Percentiles rank a stretch among this genome's conserved stretches.
Evolutionary conservation across 2,329 filamentous ascomycete genomes (phyloP).

Genomic region (Colletotrichum cereale): DNA sequence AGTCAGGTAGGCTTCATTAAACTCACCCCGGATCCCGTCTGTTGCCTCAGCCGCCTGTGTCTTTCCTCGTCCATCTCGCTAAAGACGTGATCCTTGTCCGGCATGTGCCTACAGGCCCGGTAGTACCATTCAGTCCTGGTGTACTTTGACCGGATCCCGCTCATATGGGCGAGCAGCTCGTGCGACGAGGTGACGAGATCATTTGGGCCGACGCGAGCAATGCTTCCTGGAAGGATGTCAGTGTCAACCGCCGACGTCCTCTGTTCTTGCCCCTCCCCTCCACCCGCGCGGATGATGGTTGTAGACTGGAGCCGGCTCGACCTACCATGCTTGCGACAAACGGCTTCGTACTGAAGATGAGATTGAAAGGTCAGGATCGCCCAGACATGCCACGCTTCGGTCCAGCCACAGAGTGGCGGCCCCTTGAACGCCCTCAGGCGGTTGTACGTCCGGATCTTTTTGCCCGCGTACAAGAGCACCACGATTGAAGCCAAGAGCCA

Average conservation of each 20-base stretch:
- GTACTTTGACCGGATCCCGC: conserved; percentile 51
- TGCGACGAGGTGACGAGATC: conserved; percentile 56
- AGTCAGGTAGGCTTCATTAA: neutral
- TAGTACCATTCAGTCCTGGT: conserved; percentile 51
- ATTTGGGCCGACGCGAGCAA: conserved; percentile 58
- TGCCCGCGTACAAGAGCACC: neutral
- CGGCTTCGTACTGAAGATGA: conserved; percentile 33
- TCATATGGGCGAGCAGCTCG: conserved; percentile 49
- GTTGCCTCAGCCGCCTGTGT: conserved; percentile 54
- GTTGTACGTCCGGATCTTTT: conserved; percentile 28
- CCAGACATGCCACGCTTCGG: conserved; percentile 24
- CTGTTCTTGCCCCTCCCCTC: too few species aligned
- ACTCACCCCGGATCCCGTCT: conserved; percentile 54
- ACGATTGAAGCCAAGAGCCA: conserved; percentile 17
- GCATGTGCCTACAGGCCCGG: conserved; percentile 51
- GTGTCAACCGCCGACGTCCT: neutral
- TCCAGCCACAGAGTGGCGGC: conserved; percentile 21
- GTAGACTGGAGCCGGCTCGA: too few species aligned
- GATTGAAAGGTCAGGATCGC: conserved; percentile 34
- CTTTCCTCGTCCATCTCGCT: conserved; percentile 51
- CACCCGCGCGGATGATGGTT: neutral
- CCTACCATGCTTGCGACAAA: conserved; percentile 34
- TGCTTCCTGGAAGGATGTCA: conserved; percentile 43
- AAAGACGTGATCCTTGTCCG: conserved; percentile 52
- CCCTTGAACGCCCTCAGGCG: conserved; percentile 32